Percentiles rank a stretch among this genome's conserved stretches.
Evolutionary conservation across 1,139 yeast species (phyloP).

Genomic region (Magnusiomyces paraingens): DNA sequence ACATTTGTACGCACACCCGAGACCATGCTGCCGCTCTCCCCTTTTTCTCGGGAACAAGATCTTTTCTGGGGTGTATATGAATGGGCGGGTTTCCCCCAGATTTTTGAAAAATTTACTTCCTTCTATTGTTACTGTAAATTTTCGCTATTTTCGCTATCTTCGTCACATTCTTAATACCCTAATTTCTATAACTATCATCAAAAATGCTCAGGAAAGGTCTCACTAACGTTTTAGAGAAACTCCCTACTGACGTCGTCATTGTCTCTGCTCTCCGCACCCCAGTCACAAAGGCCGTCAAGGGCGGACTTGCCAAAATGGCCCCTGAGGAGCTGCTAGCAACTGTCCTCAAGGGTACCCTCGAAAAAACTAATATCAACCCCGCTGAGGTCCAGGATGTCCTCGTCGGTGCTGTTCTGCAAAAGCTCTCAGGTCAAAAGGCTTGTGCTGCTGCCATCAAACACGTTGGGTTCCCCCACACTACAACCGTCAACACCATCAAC

Average conservation of each 20-base stretch:
- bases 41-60: no score
- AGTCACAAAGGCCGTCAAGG: conserved; percentile 36
- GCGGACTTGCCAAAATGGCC: conserved; percentile 35
- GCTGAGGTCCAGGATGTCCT: conserved; percentile 31
- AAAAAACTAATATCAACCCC: conserved; percentile 30
- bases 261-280: conserved; percentile 38
- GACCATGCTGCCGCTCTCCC: no score
- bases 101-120: no score
- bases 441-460: conserved; percentile 33
- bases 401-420: conserved; percentile 35
- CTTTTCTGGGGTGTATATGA: no score
- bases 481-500: conserved; percentile 39
- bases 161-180: background rate
- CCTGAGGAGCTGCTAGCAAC: conserved; percentile 37
- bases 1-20: no score
- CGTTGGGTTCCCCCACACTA: conserved; percentile 36
- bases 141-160: no score
- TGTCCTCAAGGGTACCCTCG: conserved; percentile 33
- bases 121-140: no score
- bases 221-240: conserved; percentile 20
- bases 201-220: conserved; percentile 7
- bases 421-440: conserved; percentile 35
- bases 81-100: no score
- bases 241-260: conserved; percentile 36
- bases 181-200: background rate